phyloP scores from a whole-genome alignment of 495 filamentous ascomycete species.

The Neurospora sp. region DNA sequence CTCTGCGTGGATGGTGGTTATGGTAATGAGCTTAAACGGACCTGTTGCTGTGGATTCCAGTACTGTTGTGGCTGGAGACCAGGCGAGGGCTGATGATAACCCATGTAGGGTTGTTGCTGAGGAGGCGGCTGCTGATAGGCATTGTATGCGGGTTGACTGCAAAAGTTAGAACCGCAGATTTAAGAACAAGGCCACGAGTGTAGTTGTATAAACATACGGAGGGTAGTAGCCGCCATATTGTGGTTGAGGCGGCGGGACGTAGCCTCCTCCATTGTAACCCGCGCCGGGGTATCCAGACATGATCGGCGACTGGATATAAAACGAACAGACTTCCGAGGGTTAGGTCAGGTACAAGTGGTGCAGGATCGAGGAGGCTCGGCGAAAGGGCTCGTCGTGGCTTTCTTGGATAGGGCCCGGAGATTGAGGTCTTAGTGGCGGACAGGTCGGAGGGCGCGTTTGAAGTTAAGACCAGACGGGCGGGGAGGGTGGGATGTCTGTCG shows the following conservation, averaged over 20 bases:
- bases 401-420: neutral
- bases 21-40: neutral
- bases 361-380: neutral
- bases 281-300: conserved; percentile 33
- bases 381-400: neutral
- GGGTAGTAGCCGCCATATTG: conserved; percentile 32
- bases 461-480: neutral
- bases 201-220: conserved; percentile 19
- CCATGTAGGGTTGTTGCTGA: conserved; percentile 22
- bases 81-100: conserved; percentile 22
- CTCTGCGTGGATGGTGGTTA: neutral
- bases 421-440: neutral
- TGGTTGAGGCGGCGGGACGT: conserved; percentile 28
- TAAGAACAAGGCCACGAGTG: neutral
- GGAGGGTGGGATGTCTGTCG: neutral
- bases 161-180: neutral
- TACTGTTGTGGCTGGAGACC: conserved; percentile 15
- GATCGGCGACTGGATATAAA: conserved; percentile 2
- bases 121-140: conserved; percentile 15
- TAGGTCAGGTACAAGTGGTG: neutral
- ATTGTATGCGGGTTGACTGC: conserved; percentile 12
- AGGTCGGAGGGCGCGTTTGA: neutral
- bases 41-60: neutral
- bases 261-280: conserved; percentile 30
- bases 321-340: neutral